A percentile compares a stretch with the other conserved stretches of the same genome.
These are phyloP conservation scores for Podaxis sp. DNA, from an alignment of 768 basidiomycete species.

Conservation along the genomic window DNA sequence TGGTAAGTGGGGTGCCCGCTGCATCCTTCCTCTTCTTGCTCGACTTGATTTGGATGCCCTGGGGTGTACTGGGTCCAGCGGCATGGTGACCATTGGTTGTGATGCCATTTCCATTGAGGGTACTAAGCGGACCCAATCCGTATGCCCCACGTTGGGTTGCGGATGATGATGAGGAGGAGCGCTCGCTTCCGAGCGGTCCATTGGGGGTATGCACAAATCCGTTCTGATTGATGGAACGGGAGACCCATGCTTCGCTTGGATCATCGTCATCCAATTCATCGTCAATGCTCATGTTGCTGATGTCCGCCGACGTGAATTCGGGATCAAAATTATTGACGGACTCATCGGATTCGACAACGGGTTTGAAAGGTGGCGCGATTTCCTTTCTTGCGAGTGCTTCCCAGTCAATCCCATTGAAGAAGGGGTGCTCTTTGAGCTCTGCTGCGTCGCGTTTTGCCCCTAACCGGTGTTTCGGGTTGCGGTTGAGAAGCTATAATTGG, in stretches of 20 bases:
- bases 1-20: slow-evolving; percentile 72
- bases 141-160: neutral
- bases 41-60: slow-evolving; percentile 50
- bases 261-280: slow-evolving; percentile 42
- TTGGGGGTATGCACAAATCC: slow-evolving; percentile 54
- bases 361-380: slow-evolving; percentile 96
- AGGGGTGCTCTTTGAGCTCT: slow-evolving; percentile 94
- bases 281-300: slow-evolving; percentile 61
- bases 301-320: slow-evolving; percentile 92
- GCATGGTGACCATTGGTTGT: slow-evolving; percentile 13
- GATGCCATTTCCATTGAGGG: neutral
- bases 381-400: slow-evolving; percentile 79
- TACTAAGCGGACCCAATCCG: slow-evolving; percentile 4
- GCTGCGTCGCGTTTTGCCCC: slow-evolving; percentile 87
- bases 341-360: slow-evolving; percentile 96
- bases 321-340: slow-evolving; percentile 98
- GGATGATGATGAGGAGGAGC: slow-evolving; percentile 8
- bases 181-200: slow-evolving; percentile 71
- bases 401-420: slow-evolving; percentile 94
- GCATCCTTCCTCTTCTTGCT: slow-evolving; percentile 36
- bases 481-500: slow-evolving; percentile 82
- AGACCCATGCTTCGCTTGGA: slow-evolving; percentile 67
- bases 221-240: slow-evolving; percentile 3
- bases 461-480: slow-evolving; percentile 96
- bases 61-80: slow-evolving; percentile 16